These are phyloP conservation scores for Lagenidium giganteum DNA, from an alignment of 352 stramenopile species.

Conservation along the genomic window DNA sequence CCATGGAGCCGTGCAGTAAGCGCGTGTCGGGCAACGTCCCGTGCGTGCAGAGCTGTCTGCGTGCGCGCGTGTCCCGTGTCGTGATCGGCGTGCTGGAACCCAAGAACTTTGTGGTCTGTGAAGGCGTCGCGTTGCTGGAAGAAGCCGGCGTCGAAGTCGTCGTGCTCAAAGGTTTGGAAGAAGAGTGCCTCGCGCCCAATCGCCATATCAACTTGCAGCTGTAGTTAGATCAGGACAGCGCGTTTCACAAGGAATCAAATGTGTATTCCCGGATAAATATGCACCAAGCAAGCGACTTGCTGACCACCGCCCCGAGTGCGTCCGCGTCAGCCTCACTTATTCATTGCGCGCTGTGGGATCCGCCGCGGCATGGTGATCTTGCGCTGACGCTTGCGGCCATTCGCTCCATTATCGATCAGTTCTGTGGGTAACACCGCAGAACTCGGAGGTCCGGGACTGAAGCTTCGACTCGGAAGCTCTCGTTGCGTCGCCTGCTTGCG, in stretches of 20 bases:
- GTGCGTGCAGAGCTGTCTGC: constrained; percentile 79
- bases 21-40: constrained; percentile 81
- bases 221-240: constrained; percentile 24
- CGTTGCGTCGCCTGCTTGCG: too few species aligned
- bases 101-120: constrained; percentile 83
- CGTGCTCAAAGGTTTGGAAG: constrained; percentile 63
- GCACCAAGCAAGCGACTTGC: too few species aligned
- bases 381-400: constrained; percentile 45
- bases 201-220: constrained; percentile 59
- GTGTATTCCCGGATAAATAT: too few species aligned
- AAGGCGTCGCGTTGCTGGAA: constrained; percentile 67
- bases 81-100: constrained; percentile 85
- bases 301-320: too few species aligned
- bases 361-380: constrained; percentile 43
- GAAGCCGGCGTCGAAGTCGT: constrained; percentile 64
- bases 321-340: background rate
- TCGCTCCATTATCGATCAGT: too few species aligned
- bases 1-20: constrained; percentile 87
- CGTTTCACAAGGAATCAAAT: too few species aligned
- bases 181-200: constrained; percentile 74
- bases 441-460: constrained; percentile 13
- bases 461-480: too few species aligned
- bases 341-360: constrained; percentile 27
- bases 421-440: too few species aligned
- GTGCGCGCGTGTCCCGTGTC: constrained; percentile 54